phyloP scores from a whole-genome alignment of 192 early-diverging fungal genomes.

The Podochytrium sp. region DNA sequence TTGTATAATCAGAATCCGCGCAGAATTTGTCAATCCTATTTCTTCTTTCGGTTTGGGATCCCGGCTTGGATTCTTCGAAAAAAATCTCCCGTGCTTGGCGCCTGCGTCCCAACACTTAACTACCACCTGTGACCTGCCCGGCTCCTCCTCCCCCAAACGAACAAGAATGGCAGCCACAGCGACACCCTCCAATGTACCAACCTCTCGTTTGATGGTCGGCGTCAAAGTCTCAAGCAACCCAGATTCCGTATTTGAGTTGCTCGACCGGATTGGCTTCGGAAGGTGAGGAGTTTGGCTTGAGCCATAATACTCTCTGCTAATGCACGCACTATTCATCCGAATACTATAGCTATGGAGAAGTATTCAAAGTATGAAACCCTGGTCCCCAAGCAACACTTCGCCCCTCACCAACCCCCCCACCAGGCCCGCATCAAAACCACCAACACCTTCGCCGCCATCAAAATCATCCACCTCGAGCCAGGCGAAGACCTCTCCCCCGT shows the following conservation, averaged over 20 bases:
- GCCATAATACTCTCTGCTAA: neutral
- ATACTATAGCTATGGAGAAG: constrained; percentile 57
- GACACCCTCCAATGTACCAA: too few relatives aligned
- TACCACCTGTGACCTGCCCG: neutral
- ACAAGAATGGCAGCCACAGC: too few relatives aligned
- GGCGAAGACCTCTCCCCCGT: constrained; percentile 64
- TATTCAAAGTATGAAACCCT: constrained; percentile 49
- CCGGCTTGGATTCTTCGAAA: too few relatives aligned
- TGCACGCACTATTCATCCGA: neutral
- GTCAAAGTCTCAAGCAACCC: constrained; percentile 50
- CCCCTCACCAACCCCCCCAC: neutral
- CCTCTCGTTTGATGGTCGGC: neutral
- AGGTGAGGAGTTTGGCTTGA: constrained; percentile 39
- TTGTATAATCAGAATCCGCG: too few relatives aligned
- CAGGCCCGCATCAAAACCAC: constrained; percentile 48
- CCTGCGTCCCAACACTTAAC: neutral
- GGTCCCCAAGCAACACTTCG: neutral
- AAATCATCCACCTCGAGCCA: constrained; percentile 62
- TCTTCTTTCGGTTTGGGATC: too few relatives aligned
- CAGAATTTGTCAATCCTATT: too few relatives aligned
- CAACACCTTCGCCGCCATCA: constrained; percentile 50
- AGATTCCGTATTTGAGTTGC: constrained; percentile 53
- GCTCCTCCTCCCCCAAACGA: neutral
- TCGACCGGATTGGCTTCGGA: constrained; percentile 62
- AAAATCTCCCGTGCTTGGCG: too few relatives aligned